Base-by-base conservation (phyloP, 441 rosid species). In the Rhodomyrtus psidioides region DNA sequence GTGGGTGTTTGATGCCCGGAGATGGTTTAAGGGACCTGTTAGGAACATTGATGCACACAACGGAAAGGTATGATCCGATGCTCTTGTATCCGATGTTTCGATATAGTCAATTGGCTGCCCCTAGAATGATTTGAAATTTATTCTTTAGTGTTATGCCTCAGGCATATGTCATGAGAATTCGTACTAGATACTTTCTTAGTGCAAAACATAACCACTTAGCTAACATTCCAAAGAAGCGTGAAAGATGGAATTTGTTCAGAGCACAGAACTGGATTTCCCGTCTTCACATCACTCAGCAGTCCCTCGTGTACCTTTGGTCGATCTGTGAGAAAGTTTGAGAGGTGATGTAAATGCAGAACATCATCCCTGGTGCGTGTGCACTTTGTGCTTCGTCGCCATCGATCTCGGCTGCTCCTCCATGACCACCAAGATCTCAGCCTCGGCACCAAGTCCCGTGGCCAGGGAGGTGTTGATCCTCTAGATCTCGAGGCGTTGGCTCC, bases 1-100 rank as follows among this genome's bases (percentile, higher is more conserved):
- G 95, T 93, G 94, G 94, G 55, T 87, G 2, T 53, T 91, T 54
- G 94, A 92, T 88, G 93, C 93, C 6, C 90, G 92, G 51, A 93
- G 86, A 88, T 94, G 93, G 95, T 94, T 94, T 86, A 90, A 90
- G 82, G 95, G 94, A 55, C 95, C 95, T 83, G 95, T 91, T 34
- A 88, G 93, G 87, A 93, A 93, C 88, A 91, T 92, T 58, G 88
- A 88, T 82, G 23, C 46, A 51, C 88, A 55, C 24, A 86, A 81
- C 27, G 85, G 76, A 70, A 39, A 70, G 27, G 51, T 2, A 21
- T 70, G n/a, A 70, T 70, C n/a, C 0, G 49, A 70, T 39, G 79
- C 49, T 39, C 49, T 39, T 70, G 51, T 21, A 70, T 70, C 26
- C 14, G 16, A 70, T 24, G n/a, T 21, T 70, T 70, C n/a, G 10